Conservation (phyloP, 345 rosid genomes). For the Xanthoceras sorbifolium region DNA sequence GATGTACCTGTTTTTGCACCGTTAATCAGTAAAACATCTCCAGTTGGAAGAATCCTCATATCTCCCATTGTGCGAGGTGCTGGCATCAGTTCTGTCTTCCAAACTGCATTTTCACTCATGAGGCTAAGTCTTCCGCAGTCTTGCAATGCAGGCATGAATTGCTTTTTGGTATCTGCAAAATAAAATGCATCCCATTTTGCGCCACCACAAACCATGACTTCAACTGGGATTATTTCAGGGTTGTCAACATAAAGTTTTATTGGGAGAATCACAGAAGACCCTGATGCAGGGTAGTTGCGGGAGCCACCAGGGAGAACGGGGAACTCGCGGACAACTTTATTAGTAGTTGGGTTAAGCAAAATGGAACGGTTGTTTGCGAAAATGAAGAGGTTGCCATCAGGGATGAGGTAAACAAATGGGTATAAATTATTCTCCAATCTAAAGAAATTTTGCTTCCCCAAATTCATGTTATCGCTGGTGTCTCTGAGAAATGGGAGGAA, state of each 20-base stretch:
- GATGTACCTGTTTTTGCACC: conserved; percentile 70
- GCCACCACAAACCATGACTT: conserved; percentile 69
- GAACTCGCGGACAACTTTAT: conserved; percentile 25
- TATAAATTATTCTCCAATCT: conserved; percentile 8
- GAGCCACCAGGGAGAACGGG: conserved; percentile 33
- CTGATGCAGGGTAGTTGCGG: conserved; percentile 37
- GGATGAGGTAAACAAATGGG: conserved; percentile 26
- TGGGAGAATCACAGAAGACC: conserved; percentile 35
- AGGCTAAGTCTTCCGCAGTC: conserved; percentile 36
- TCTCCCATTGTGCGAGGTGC: conserved; percentile 74
- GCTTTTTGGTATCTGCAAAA: conserved; percentile 28
- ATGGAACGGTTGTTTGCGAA: conserved; percentile 17
- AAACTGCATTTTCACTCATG: conserved; percentile 45
- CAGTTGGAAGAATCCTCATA: conserved; percentile 63
- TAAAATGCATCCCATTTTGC: conserved; percentile 41
- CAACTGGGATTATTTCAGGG: conserved; percentile 36
- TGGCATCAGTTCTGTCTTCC: conserved; percentile 69
- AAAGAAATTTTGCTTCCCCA: not conserved
- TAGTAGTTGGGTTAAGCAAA: conserved; percentile 22
- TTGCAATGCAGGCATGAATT: conserved; percentile 38
- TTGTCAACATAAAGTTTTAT: conserved; percentile 36
- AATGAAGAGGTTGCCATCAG: conserved; percentile 30
- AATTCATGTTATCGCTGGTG: conserved; percentile 23
- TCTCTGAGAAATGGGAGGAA: conserved; percentile 50
- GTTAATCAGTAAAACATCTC: conserved; percentile 63